These are phyloP conservation scores for Antitrichia curtipendula DNA, from an alignment of 225 moss, liverwort and hornwort genomes.

Conservation along the genomic window DNA sequence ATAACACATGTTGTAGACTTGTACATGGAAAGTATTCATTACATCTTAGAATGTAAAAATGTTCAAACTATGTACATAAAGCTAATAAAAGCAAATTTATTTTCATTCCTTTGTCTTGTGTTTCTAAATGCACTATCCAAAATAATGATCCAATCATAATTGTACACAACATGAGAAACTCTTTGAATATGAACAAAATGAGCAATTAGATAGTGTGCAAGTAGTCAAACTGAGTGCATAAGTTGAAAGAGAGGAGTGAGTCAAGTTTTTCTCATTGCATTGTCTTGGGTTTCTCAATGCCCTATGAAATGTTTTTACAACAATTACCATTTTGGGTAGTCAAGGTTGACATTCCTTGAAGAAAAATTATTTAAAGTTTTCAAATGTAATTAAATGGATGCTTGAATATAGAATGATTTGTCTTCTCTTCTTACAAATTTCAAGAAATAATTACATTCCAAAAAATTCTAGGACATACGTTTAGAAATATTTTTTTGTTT, in stretches of 20 bases:
- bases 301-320: not conserved
- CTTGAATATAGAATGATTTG: not conserved
- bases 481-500: not conserved
- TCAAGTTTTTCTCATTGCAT: not conserved
- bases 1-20: not conserved
- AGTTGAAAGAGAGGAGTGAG: not conserved
- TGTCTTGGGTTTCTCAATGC: not conserved
- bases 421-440: not conserved
- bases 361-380: too few relatives aligned
- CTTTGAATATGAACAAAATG: not conserved
- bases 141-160: not conserved
- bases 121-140: not conserved
- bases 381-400: not conserved
- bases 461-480: rapidly evolving
- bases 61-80: not conserved
- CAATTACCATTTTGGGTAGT: not conserved
- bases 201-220: not conserved
- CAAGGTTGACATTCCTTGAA: rapidly evolving
- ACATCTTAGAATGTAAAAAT: not conserved
- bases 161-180: not conserved
- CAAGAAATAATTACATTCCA: not conserved
- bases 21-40: not conserved
- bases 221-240: not conserved
- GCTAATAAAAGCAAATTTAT: not conserved
- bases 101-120: not conserved